These are phyloP conservation scores for Podospora anserina DNA, from an alignment of 495 filamentous ascomycete species.

Conservation along the genomic window DNA sequence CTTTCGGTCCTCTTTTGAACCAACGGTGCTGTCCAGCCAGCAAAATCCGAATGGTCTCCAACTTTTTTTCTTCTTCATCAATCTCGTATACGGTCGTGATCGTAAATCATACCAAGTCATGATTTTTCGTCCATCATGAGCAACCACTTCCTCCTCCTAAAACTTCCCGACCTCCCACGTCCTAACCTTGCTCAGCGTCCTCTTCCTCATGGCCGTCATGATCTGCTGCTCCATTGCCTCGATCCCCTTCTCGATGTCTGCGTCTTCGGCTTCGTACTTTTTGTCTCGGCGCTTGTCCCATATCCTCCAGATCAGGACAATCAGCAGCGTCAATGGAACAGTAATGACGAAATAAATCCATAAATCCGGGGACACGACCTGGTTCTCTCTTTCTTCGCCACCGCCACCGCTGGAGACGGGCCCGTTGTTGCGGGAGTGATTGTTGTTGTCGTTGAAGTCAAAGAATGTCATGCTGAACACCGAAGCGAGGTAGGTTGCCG, in stretches of 20 bases:
- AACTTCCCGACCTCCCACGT: constrained; percentile 39
- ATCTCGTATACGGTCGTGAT: neutral
- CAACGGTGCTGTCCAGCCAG: too few relatives aligned
- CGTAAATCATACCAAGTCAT: neutral
- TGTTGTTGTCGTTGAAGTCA: constrained; percentile 37
- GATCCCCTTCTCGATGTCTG: constrained; percentile 50
- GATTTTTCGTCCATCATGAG: neutral
- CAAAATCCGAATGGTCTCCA: too few relatives aligned
- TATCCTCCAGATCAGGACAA: constrained; percentile 46
- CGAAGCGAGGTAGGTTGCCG: constrained; percentile 52
- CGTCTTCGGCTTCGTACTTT: constrained; percentile 45
- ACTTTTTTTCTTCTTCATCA: neutral
- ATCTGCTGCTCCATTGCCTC: constrained; percentile 54
- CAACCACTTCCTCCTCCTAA: neutral
- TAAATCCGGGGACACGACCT: constrained; percentile 40
- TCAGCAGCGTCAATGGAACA: constrained; percentile 46
- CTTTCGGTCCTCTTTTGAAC: too few relatives aligned
- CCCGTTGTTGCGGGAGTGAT: constrained; percentile 1
- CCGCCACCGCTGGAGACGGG: neutral
- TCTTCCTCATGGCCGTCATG: constrained; percentile 50
- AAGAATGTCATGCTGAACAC: constrained; percentile 59
- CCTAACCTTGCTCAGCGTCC: constrained; percentile 49
- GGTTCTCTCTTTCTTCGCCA: constrained; percentile 10
- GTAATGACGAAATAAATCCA: constrained; percentile 57
- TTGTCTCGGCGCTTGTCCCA: constrained; percentile 47